Evolutionary conservation across 2,329 filamentous ascomycete species (phyloP), one percentile per base, ranked within the genome.

Genomic region (Aureobasidium pullulans): DNA sequence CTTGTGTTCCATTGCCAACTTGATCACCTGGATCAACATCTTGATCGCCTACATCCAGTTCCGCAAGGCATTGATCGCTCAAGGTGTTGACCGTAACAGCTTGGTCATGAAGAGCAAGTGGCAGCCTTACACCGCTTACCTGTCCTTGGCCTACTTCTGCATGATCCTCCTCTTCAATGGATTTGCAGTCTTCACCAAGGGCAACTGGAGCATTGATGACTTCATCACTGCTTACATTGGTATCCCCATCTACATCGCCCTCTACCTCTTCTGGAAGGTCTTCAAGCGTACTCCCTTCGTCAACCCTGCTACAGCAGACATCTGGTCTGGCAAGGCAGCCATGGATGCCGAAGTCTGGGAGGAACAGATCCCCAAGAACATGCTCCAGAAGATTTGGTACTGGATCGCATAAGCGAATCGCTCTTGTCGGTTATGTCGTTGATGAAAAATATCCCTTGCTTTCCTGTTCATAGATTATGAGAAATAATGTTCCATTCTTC

Each of bases 131-230:
- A 81, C 79, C 11, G 88, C 88, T 0, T 85, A 79, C 64, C 71
- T 75, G 8, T 81, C 83, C 0, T 75, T 92, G 5, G 68, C 77
- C 62, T 81, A 85, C 76, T 73, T 80, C 63, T 83, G 79, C 66
- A 74, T 84, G 31, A 70, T 87, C 42, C 85, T 90, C 61, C 73
- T 91, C 3, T 76, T 90, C 42, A 90, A 88, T 4, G 82, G 84
- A 39, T 77, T 74, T 61, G 69, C 69, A 46, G 87, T 87, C 0
- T 90, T 90, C 64, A 75, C 72, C 31, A 64, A 66, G 47, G 70
- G 63, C 54, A 71, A 68, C 2, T 81, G 77, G 70, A 69, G 64
- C 48, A 68, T 76, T 8, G 72, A 76, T 46, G 72, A 72, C 29
- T 82, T 82, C 65, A 70, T 82, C 50, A 81, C 79, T 0, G 75